Base-by-base conservation (phyloP, 2,329 filamentous ascomycete species). In the Aspergillus sp. region DNA sequence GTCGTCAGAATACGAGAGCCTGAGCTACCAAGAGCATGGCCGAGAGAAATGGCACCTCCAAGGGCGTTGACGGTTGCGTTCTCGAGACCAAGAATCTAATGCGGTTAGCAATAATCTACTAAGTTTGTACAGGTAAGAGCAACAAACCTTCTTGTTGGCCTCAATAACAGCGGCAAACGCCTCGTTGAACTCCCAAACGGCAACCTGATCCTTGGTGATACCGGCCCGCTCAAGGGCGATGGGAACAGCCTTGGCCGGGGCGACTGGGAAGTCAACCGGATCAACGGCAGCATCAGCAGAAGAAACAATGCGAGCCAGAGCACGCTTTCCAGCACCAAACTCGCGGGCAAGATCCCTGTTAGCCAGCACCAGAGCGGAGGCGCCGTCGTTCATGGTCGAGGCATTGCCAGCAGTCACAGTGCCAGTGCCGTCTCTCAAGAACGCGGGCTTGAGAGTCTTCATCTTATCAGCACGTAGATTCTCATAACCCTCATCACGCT, bases 161-260 rank as follows among this genome's bases (percentile, higher is more conserved):
- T 95, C 92, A 75, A 97, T 95, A 31, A 97, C 93, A 4, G 90
- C 91, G 27, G 95, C 93, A 72, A 99, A 99, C 0, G 95, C 95
- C 79, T 99, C 95, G 75, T 99, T 99, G 77, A 99, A 96, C 75
- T 98, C 95, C 93, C 95, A 98, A 21, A 97, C 80, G 5, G 93
- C 88, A 46, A 99, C 91, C 74, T 98, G 90, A 47, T 96, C 89
- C 77, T 93, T 91, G 63, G 86, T 91, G 65, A 99, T 93, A 11
- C 93, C 93, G 1, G 95, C 95, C 57, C 93, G 85, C 75, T 92
- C 85, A 51, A 99, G 82, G 11, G 93, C 93, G 67, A 97, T 86
- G 3, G 93, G 92, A 0, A 98, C 93, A 5, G 93, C 93, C 75
- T 96, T 93, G 40, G 95, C 84, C 1, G 95, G 95, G 1, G 95